Evolutionary conservation across 768 basidiomycete genomes (phyloP), one percentile per base, ranked within the genome.

Genomic region (Podaxis sp.): DNA sequence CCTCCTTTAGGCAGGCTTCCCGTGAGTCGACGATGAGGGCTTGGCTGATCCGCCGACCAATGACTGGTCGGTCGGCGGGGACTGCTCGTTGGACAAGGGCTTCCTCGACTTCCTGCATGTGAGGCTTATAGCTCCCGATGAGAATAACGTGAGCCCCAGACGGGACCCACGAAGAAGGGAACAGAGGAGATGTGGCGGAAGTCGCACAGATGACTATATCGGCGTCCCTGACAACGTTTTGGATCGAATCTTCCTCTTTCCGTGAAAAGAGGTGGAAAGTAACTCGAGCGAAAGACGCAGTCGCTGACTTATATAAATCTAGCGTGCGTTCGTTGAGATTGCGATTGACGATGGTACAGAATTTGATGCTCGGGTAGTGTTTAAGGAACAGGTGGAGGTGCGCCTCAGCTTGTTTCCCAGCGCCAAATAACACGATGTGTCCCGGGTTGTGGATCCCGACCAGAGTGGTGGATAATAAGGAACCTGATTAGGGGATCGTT

Each of bases 51-150:
- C 52, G n/a, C 28, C 55, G 52, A 25, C 46, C 27, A 11, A 40
- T 35, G 48, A 27, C 13, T 18, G 47, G 32, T 25, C 16, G 28
- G 16, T 14, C 27, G 14, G n/a, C 7, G 25, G 56, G n/a, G 14
- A 73, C 55, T 0, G 87, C 85, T 2, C 90, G 76, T 27, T 71
- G 67, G 10, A 95, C 71, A 13, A 94, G 77, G 0, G 72, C 74
- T 0, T 66, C 69, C 27, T 90, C 86, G 5, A 93, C 82, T 69
- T 96, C 93, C 46, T 78, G 80, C 94, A 95, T 96, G 2, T 73
- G 68, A 1, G 89, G 89, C 16, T 79, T 94, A 68, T 91, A 95
- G 59, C 90, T 91, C 4, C 93, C 93, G 27, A 93, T 83, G 2
- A 95, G 74, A 59, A 92, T 84, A 36, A 95, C 66, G 64, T 91